Evolutionary conservation across 148 eudicot species (phyloP), one percentile per base, ranked within the genome.

Genomic region (Camellia lanceoleosa): DNA sequence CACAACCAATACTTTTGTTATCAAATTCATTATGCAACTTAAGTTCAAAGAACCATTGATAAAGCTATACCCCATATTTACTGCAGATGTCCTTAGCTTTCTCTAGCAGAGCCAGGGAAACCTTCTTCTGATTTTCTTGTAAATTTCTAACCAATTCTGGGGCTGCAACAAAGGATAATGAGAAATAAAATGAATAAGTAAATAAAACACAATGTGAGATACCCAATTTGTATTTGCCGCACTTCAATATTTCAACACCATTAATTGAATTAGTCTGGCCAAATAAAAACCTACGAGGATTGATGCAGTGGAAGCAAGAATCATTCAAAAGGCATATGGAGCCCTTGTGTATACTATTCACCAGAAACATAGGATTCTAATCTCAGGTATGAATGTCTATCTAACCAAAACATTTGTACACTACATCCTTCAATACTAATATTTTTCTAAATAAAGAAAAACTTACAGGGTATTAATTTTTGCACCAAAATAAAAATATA

Each of bases 81-180:
- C 74, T 60, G 83, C 94, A 93, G 6, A 90, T 80, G 4, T 77
- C 77, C 83, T 93, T 89, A 64, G 93, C 94, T 80, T 79, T 89
- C 73, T 82, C 91, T 51, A 93, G 82, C 68, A 91, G 80, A 75
- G 86, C 83, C 78, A 74, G 70, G 38, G 93, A 88, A 65, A 64
- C 44, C 59, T 80, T 85, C 55, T 81, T 78, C 62, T 89, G 89
- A 46, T 87, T 88, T 55, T 86, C 93, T 85, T 89, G 93, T 49
- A 91, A 63, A 52, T 78, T 52, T 47, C 46, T 69, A 6, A 91
- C 9, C 62, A 93, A 63, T 3, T 88, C 91, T 55, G 83, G 72
- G 54, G 90, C 93, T 93, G 87, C 86, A 83, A 80, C 42, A 23
- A 5, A 5, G 11, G 15, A 59, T 5, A 43, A 43, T 14, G 16